These are phyloP conservation scores for Marasmius oreades DNA, from an alignment of 1,284 basidiomycete genomes.

Conservation along the genomic window DNA sequence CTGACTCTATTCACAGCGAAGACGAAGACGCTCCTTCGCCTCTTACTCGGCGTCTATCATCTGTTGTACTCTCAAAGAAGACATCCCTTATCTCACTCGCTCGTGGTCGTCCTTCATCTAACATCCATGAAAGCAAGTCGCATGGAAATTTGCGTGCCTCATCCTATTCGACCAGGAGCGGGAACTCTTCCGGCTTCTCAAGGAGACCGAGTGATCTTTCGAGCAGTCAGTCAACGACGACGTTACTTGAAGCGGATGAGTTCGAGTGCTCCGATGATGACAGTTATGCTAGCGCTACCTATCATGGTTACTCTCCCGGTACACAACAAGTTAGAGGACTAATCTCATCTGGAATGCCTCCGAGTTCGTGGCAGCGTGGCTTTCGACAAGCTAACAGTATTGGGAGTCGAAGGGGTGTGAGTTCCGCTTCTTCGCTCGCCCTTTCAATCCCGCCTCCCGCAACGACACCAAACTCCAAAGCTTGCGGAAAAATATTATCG, in stretches of 20 bases:
- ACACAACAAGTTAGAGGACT: not conserved
- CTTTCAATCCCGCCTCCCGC: not conserved
- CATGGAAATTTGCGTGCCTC: slow-evolving; percentile 10
- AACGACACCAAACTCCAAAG: not conserved
- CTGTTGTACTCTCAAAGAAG: slow-evolving; percentile 45
- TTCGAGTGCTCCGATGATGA: not conserved
- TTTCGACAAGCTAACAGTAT: not conserved
- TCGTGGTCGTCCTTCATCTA: not conserved
- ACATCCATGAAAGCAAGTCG: slow-evolving; percentile 7
- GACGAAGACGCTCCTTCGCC: slow-evolving; percentile 79
- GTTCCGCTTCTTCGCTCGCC: not conserved
- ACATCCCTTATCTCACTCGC: slow-evolving; percentile 27
- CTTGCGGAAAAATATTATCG: not conserved
- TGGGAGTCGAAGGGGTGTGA: not conserved
- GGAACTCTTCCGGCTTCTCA: not conserved
- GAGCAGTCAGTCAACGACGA: not conserved
- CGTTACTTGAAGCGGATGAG: not conserved
- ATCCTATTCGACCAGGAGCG: not conserved
- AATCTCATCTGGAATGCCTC: too few relatives aligned
- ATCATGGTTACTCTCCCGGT: not conserved
- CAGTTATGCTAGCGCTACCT: not conserved
- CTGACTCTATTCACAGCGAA: slow-evolving; percentile 42
- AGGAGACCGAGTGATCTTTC: not conserved
- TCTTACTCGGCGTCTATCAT: slow-evolving; percentile 62
- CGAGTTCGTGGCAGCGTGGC: not conserved